A percentile compares a stretch with the other conserved stretches of the same genome.
Evolutionary conservation across 108 stramenopile genomes (phyloP).

Genomic region (Nitzschia sp.): DNA sequence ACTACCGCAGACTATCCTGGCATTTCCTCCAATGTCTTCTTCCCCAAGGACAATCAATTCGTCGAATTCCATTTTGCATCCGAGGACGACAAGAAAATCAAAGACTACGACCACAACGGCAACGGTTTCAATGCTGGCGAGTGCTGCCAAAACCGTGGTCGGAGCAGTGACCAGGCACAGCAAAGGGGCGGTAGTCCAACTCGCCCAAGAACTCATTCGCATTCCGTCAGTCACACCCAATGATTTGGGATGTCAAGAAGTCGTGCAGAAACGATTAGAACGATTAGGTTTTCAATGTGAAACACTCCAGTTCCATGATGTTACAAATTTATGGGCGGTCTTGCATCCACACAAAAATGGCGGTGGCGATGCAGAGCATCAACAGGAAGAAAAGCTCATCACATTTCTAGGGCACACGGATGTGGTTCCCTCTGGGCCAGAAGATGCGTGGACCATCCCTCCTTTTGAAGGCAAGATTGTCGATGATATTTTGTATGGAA

Average conservation of each 20-base stretch:
- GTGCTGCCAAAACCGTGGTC: too few relatives aligned
- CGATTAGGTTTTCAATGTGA: background rate
- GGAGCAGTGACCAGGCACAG: too few relatives aligned
- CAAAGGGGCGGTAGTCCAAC: background rate
- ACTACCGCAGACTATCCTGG: too few relatives aligned
- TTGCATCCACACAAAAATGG: background rate
- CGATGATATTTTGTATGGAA: constrained; percentile 4
- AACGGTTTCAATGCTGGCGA: too few relatives aligned
- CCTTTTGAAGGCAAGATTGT: background rate
- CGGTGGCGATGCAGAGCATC: background rate
- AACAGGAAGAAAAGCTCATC: background rate
- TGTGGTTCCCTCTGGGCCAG: constrained; percentile 1
- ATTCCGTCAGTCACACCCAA: constrained; percentile 3
- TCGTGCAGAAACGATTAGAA: background rate
- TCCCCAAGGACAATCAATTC: too few relatives aligned
- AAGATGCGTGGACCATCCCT: background rate
- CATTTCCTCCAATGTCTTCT: too few relatives aligned
- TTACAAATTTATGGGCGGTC: background rate
- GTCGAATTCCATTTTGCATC: too few relatives aligned
- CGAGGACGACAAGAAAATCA: too few relatives aligned
- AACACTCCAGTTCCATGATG: background rate
- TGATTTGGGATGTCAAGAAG: background rate
- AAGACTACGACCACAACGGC: too few relatives aligned
- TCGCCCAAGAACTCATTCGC: constrained; percentile 3
- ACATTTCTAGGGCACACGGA: background rate